Conservation (phyloP, 148 eudicot genomes). For the Chenopodium berlandieri region DNA sequence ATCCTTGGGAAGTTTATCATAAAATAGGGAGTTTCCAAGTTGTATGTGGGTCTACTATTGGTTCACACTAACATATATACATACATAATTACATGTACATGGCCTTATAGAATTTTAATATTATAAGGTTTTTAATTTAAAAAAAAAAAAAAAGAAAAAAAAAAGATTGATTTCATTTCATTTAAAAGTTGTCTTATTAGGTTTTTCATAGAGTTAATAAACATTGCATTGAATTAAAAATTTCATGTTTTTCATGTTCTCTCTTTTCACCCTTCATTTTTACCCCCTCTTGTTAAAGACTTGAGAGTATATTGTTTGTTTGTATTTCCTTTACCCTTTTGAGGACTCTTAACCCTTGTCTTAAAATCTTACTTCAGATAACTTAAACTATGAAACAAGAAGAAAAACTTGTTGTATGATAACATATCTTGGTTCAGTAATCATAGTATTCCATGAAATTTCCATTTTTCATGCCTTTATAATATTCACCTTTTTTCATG, state of each 20-base stretch:
- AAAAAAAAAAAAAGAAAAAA: too few species aligned
- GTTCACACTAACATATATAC: not conserved
- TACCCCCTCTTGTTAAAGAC: too few species aligned
- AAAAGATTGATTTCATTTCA: too few species aligned
- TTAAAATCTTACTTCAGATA: not conserved
- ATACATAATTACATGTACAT: not conserved
- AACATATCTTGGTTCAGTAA: not conserved
- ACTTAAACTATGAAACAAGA: not conserved
- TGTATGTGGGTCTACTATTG: slow-evolving; percentile 19
- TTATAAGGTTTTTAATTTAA: too few species aligned
- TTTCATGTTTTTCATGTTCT: not conserved
- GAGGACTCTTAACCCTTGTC: not conserved
- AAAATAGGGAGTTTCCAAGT: slow-evolving; percentile 22
- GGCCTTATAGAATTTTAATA: slow-evolving; percentile 11
- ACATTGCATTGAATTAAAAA: not conserved
- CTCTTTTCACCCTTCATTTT: too few species aligned
- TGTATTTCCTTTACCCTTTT: too few species aligned
- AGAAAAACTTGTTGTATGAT: not conserved
- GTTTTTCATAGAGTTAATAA: not conserved
- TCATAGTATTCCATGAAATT: not conserved
- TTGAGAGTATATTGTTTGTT: too few species aligned
- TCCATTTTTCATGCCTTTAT: not conserved
- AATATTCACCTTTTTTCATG: not conserved
- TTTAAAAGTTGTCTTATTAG: too few species aligned
- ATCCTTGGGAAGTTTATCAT: slow-evolving; percentile 21